Base-by-base conservation (phyloP, 2,329 filamentous ascomycete genomes). In the Calonectria hawksworthii region DNA sequence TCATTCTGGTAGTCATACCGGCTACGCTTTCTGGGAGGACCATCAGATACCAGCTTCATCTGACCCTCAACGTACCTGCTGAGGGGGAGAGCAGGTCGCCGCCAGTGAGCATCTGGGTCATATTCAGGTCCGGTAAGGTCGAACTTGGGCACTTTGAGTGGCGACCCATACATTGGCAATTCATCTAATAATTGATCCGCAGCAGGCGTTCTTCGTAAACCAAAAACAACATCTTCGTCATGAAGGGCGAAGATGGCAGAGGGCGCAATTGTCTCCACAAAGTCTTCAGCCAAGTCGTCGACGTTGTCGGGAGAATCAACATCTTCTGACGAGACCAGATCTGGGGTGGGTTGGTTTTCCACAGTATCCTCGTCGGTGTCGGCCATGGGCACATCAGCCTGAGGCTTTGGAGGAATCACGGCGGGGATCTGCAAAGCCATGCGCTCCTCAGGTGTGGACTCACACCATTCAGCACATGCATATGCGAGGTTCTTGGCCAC, bases 31-130 rank as follows among this genome's bases (percentile, higher is more conserved):
- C 88, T 89, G 0, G 93, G 92, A 11, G 94, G 94, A 2, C 91
- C 91, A 51, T 91, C 89, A 5, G 91, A 87, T 16, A 90, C 89
- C 23, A 98, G 90, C 32, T 93, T 91, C 84, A 99, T 93, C 78
- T 95, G 94, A 11, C 95, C 94, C 73, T 94, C 93, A 0, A 96
- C 93, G 83, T 94, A 98, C 83, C 96, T 98, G 80, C 95, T 98
- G 3, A 98, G 90, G 2, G 95, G 94, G 21, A 98, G 87, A 51
- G 96, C 93, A n/a, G 94, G 92, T 6, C 92, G 91, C 82, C 91
- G 93, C 94, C 94, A 96, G 44, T 88, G 88, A 26, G 92, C 90
- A 85, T 96, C 94, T 0, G 93, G 92, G 68, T 93, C 90, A 72
- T 89, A 86, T 67, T 93, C 91, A 10, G 91, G 90, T 2, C 86